Evolutionary conservation across 352 stramenopile species (phyloP).

Genomic region (Albugo laibachii): DNA sequence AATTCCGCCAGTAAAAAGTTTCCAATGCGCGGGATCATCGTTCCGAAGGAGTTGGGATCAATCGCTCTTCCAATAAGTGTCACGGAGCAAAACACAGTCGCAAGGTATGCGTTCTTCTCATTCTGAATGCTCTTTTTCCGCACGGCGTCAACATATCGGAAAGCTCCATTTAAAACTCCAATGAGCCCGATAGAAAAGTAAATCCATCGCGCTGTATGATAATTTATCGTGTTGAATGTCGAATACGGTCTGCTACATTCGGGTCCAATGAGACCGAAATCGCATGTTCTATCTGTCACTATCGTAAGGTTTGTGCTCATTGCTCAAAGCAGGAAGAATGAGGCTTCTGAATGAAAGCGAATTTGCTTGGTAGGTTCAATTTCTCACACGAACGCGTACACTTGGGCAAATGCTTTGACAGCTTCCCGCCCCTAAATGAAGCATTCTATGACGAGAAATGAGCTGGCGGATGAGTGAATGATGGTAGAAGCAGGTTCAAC

Average conservation of each 20-base stretch:
- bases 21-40: constrained; percentile 20
- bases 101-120: constrained; percentile 25
- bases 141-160: constrained; percentile 21
- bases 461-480: no score
- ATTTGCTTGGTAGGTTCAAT: no score
- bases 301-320: no score
- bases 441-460: no score
- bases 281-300: constrained; percentile 13
- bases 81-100: constrained; percentile 22
- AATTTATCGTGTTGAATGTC: constrained; percentile 14
- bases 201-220: constrained; percentile 16
- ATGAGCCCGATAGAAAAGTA: constrained; percentile 20
- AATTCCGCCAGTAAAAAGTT: constrained; percentile 26
- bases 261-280: constrained; percentile 27
- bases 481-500: no score
- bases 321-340: no score
- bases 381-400: no score
- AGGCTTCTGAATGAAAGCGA: no score
- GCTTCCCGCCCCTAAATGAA: no score
- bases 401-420: no score
- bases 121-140: constrained; percentile 14
- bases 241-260: constrained; percentile 20
- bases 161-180: constrained; percentile 12
- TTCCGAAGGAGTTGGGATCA: constrained; percentile 27
- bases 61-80: constrained; percentile 32